Percentiles rank a stretch among this genome's conserved stretches.
phyloP scores from a whole-genome alignment of 257 asterid species.

The Solanum lycopersicoides region DNA sequence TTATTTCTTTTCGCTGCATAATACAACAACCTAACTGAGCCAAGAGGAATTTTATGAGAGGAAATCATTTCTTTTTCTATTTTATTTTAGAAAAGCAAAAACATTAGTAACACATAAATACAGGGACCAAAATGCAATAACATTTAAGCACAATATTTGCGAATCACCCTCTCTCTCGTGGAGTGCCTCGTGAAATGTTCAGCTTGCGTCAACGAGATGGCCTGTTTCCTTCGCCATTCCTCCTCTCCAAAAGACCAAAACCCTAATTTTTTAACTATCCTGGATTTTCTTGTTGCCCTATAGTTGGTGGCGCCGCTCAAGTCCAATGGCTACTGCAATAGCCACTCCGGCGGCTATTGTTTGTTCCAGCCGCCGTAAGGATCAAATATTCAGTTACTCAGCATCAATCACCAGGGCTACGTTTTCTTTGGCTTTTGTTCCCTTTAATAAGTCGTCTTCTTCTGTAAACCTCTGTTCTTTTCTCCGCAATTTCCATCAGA shows the following conservation, averaged over 20 bases:
- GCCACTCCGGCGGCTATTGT: conserved; percentile 10
- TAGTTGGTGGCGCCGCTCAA: neutral
- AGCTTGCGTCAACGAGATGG: neutral
- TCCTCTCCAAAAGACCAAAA: neutral
- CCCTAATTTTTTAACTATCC: neutral
- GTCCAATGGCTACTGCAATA: conserved; percentile 14
- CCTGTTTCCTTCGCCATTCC: neutral
- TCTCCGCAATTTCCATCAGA: neutral
- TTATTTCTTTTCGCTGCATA: neutral
- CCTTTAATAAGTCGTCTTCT: neutral
- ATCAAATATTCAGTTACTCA: neutral
- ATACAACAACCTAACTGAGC: neutral
- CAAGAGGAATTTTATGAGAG: neutral
- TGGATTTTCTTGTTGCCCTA: neutral
- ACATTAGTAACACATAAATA: neutral
- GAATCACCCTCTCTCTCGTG: neutral
- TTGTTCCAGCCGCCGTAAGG: conserved; percentile 2
- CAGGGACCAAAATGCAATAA: neutral
- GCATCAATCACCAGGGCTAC: neutral
- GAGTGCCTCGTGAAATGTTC: neutral
- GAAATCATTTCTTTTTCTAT: neutral
- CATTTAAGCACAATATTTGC: neutral
- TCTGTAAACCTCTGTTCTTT: neutral
- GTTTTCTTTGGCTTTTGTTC: neutral
- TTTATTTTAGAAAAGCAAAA: neutral